Evolutionary conservation across 345 rosid species (phyloP), one percentile per base, ranked within the genome.

Genomic region (Turnera subulata): DNA sequence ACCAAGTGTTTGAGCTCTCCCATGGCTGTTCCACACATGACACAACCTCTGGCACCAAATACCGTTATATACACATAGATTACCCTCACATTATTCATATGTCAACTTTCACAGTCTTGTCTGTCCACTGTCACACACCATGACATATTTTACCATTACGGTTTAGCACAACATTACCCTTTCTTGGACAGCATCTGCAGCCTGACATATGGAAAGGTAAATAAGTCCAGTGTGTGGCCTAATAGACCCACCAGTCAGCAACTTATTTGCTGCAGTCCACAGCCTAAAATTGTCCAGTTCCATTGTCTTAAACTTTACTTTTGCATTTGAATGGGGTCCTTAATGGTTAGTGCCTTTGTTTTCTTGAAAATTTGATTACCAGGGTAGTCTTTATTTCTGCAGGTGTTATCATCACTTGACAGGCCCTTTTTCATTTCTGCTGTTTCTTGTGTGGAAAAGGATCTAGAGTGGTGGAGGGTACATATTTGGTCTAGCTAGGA

Each of bases 1-100:
- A 79, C 97, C 72, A 93, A 76, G 72, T 89, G 95, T 83, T 86
- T 93, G 75, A 84, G 83, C 68, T 77, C 92, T 73, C 69, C 80
- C 78, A 80, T 67, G 63, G 53, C 65, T 23, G 32, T 40, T 49
- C 23, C 48, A 24, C 50, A 54, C 51, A 38, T 46, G 39, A 39
- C 37, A 50, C 25, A 21, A 56, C 23, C 18, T 51, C 15, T 54
- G 23, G 15, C 39, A 11, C 48, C 29, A 43, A 54, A 35, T 44
- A 17, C 40, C 19, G 20, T 6, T 51, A 52, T 72, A 57, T 72
- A 72, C 69, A 65, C 45, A 59, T 39, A 24, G 6, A 38, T 15
- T 16, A 29, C 18, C 17, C 29, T 40, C n/a, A 45, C 21, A 62
- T 62, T 64, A 62, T 76, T 65, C 56, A 50, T 6, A 59, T 45